Conservation (phyloP, 768 basidiomycete genomes). For the Strobilomyces confusus region DNA sequence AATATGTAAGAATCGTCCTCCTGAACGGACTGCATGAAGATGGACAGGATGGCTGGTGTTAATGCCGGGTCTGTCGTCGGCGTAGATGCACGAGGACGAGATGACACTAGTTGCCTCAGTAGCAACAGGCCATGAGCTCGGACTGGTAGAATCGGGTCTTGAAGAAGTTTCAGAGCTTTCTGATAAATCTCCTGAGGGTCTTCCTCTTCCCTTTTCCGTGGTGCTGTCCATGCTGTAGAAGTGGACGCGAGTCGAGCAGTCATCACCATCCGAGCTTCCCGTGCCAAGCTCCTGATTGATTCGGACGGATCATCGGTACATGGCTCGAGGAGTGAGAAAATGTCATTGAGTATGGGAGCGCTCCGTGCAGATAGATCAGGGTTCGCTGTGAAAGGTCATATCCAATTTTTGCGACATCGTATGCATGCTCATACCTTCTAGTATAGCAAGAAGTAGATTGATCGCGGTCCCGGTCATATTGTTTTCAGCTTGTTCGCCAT, state of each 20-base stretch:
- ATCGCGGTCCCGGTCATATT: constrained; percentile 76
- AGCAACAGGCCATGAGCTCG: constrained; percentile 88
- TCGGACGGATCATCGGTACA: constrained; percentile 46
- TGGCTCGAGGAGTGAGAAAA: constrained; percentile 61
- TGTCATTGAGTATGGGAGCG: constrained; percentile 63
- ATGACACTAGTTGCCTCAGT: constrained; percentile 69
- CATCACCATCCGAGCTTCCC: constrained; percentile 81
- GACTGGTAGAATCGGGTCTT: constrained; percentile 90
- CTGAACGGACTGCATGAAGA: constrained; percentile 80
- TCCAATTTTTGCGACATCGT: neutral
- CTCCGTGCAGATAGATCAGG: constrained; percentile 56
- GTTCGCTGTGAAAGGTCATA: constrained; percentile 36
- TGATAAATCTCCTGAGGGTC: constrained; percentile 69
- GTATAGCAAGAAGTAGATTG: constrained; percentile 74
- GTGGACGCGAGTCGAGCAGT: constrained; percentile 72
- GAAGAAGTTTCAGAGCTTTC: constrained; percentile 79
- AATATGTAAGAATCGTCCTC: constrained; percentile 97
- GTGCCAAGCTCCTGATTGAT: constrained; percentile 54
- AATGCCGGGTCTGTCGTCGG: constrained; percentile 54
- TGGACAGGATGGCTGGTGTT: constrained; percentile 77
- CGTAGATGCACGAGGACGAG: constrained; percentile 16
- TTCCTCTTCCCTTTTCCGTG: constrained; percentile 18
- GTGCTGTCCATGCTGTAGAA: constrained; percentile 33
- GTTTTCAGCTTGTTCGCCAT: constrained; percentile 42
- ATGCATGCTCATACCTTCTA: constrained; percentile 62